These are phyloP conservation scores for Chrysanthemum makinoi DNA, from an alignment of 129 eudicot species.

Conservation along the genomic window DNA sequence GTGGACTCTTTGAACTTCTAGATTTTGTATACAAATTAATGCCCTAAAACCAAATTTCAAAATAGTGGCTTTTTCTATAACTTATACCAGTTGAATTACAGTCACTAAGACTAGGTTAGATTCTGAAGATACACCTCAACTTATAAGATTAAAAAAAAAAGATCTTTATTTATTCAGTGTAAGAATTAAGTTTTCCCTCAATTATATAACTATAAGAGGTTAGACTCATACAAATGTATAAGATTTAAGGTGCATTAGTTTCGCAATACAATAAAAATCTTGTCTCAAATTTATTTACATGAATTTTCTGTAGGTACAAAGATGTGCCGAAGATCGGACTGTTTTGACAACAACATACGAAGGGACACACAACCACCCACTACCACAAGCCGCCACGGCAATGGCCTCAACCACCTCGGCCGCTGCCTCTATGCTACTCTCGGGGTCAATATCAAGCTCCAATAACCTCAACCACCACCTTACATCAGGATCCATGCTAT, in stretches of 20 bases:
- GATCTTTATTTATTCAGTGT: no score
- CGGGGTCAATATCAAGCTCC: slow-evolving; percentile 47
- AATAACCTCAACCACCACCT: slow-evolving; percentile 28
- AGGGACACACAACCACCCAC: slow-evolving; percentile 63
- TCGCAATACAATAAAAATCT: neutral
- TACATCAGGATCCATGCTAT: slow-evolving; percentile 26
- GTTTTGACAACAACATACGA: slow-evolving; percentile 59
- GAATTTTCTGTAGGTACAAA: slow-evolving; percentile 42
- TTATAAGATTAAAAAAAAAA: no score
- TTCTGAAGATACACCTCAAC: no score
- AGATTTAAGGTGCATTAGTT: neutral
- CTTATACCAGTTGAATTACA: no score
- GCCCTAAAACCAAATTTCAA: neutral
- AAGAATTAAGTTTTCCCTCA: no score
- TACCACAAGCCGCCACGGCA: slow-evolving; percentile 54
- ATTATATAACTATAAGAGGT: no score
- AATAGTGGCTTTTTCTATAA: neutral
- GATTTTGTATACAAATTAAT: neutral
- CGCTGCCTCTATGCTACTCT: slow-evolving; percentile 54
- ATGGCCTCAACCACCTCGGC: slow-evolving; percentile 72
- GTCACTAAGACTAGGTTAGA: no score
- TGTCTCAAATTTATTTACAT: neutral
- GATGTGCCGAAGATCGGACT: slow-evolving; percentile 55
- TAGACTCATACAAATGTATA: no score
- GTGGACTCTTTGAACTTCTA: neutral